Evolutionary conservation across 2,329 filamentous ascomycete species (phyloP).

Genomic region (Trichoderma afroharzianum): DNA sequence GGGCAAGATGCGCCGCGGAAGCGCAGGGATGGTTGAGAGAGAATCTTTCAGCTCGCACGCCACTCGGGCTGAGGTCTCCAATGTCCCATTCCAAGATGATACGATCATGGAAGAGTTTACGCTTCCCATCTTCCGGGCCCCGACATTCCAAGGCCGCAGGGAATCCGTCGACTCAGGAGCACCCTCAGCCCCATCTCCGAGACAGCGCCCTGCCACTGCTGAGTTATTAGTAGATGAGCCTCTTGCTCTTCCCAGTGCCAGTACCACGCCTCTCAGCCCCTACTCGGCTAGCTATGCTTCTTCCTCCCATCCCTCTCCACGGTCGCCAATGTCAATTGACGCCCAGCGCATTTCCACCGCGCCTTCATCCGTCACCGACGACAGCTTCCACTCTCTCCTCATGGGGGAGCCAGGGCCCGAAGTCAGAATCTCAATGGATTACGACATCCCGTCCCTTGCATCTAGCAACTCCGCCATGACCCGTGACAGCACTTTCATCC

Average conservation of each 20-base stretch:
- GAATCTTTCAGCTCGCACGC: conserved; percentile 27
- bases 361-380: conserved; percentile 69
- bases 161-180: conserved; percentile 41
- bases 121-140: conserved; percentile 38
- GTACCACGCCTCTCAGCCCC: conserved; percentile 56
- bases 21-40: conserved; percentile 43
- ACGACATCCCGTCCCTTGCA: conserved; percentile 67
- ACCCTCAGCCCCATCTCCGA: conserved; percentile 38
- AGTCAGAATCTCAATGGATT: conserved; percentile 64
- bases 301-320: conserved; percentile 63
- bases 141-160: conserved; percentile 31
- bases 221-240: conserved; percentile 50
- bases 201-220: conserved; percentile 38
- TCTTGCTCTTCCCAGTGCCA: conserved; percentile 42
- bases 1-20: conserved; percentile 39
- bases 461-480: conserved; percentile 77
- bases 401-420: conserved; percentile 73
- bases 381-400: conserved; percentile 65
- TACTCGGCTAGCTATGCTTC: conserved; percentile 62
- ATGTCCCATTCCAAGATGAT: conserved; percentile 50
- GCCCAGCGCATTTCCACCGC: conserved; percentile 70
- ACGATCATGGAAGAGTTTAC: conserved; percentile 47
- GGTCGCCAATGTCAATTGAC: conserved; percentile 66
- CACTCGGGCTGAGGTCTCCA: conserved; percentile 47
- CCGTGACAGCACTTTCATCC: conserved; percentile 56